phyloP scores from a whole-genome alignment of 768 basidiomycete species.

The Zangia roseola region DNA sequence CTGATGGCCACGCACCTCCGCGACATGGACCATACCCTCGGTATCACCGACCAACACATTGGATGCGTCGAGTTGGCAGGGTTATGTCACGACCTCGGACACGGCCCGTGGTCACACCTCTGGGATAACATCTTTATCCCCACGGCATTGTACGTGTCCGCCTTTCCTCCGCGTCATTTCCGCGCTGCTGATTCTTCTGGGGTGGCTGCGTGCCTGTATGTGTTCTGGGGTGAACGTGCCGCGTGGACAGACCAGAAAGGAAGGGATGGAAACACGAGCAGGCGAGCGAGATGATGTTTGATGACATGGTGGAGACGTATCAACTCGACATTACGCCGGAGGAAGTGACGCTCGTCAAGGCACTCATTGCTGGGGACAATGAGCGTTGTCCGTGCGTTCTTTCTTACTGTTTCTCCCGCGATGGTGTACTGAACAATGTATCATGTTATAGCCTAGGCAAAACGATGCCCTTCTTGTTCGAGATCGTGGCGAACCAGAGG shows the following conservation, averaged over 20 bases:
- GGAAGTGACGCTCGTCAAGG: constrained; percentile 67
- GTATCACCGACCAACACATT: constrained; percentile 69
- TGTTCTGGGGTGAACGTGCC: no score
- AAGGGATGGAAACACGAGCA: constrained; percentile 69
- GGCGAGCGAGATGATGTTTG: constrained; percentile 82
- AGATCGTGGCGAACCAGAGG: constrained; percentile 78
- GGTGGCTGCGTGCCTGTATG: neutral
- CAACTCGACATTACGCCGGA: constrained; percentile 45
- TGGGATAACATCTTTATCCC: constrained; percentile 80
- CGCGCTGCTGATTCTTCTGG: no score
- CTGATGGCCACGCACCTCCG: constrained; percentile 58
- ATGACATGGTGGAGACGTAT: constrained; percentile 59
- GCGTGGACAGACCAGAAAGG: constrained; percentile 39
- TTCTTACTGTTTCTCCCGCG: no score
- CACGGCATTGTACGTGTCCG: constrained; percentile 48
- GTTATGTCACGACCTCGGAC: constrained; percentile 81
- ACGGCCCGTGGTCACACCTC: constrained; percentile 85
- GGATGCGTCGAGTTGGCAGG: constrained; percentile 79
- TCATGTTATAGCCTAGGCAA: constrained; percentile 28
- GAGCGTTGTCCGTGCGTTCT: constrained; percentile 49
- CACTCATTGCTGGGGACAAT: constrained; percentile 69
- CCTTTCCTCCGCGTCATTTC: neutral
- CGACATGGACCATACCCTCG: constrained; percentile 55
- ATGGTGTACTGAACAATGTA: neutral
- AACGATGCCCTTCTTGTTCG: constrained; percentile 76